phyloP scores from a whole-genome alignment of 192 early-diverging fungal genomes.

The Coemansia sp. region DNA sequence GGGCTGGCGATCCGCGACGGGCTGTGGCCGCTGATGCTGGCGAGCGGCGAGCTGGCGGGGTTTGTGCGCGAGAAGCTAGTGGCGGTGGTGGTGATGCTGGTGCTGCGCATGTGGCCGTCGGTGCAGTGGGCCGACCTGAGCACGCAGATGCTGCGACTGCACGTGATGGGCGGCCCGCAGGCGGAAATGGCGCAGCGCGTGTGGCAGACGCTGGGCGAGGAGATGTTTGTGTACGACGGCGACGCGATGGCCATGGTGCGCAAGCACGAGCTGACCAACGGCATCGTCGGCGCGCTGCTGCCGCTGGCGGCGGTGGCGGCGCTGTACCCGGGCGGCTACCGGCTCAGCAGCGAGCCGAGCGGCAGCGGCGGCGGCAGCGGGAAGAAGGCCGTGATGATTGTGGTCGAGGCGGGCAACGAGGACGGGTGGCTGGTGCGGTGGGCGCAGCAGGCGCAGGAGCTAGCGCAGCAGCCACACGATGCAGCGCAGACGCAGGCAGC shows the following conservation, averaged over 20 bases:
- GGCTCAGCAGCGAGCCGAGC: slow-evolving; percentile 17
- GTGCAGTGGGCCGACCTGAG: slow-evolving; percentile 31
- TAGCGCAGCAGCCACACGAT: slow-evolving; percentile 1
- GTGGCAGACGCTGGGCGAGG: slow-evolving; percentile 47
- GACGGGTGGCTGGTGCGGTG: slow-evolving; percentile 45
- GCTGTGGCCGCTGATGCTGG: slow-evolving; percentile 20
- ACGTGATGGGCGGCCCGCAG: slow-evolving; percentile 4
- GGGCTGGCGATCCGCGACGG: slow-evolving; percentile 12
- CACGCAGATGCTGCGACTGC: slow-evolving; percentile 31
- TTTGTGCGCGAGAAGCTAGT: slow-evolving; percentile 44
- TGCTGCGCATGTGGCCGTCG: slow-evolving; percentile 37
- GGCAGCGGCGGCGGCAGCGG: neutral
- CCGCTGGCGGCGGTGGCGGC: slow-evolving; percentile 18
- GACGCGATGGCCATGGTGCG: slow-evolving; percentile 35
- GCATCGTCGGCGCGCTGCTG: slow-evolving; percentile 37
- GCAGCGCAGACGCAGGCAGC: slow-evolving; percentile 10
- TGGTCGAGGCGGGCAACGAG: slow-evolving; percentile 36
- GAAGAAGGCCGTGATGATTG: slow-evolving; percentile 21
- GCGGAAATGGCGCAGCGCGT: slow-evolving; percentile 33
- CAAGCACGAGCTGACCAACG: slow-evolving; percentile 40
- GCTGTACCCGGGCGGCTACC: slow-evolving; percentile 40
- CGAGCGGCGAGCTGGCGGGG: slow-evolving; percentile 4
- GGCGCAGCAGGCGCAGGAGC: slow-evolving; percentile 10
- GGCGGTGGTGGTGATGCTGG: slow-evolving; percentile 28
- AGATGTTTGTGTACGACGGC: slow-evolving; percentile 44